Base-by-base conservation (phyloP, 31 red algal species). In the Bonnemaisonia californica region DNA sequence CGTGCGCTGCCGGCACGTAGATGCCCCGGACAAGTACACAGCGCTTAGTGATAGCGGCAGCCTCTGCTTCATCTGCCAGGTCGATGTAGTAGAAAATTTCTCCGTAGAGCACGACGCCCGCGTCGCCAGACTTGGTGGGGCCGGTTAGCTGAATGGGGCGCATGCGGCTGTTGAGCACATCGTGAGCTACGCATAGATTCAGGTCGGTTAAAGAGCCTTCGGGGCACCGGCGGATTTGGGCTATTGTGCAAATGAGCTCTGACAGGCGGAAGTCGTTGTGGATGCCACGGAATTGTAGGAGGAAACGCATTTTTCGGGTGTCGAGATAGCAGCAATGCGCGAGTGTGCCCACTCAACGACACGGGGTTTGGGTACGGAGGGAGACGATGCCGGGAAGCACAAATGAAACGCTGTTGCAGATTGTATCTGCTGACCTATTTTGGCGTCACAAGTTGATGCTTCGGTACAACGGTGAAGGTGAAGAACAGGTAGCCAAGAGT, bases 221-320 rank as follows among this genome's bases (percentile, higher is more conserved):
- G 39, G 71, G 61, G 40, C 57, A 59, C 9, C 51, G 26, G 23
- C 90, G 82, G 39, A 76, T 8, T 32, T 67, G 48, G 27, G 79
- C 71, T 16, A 93, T 71, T 33, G 85, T 82, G 40, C 79, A 77
- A 3, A 76, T 45, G 62, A 95, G 86, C 59, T 95, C 93, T 29
- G 86, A 74, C 3, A 83, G 51, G 5, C 87, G 77, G 48, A 95
- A 83, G 69, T 89, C 93, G 48, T 78, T 85, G 70, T 89, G 85
- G 22, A 88, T 72, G 28, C 89, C 93, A 24, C 93, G 80, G 40
- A 91, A 95, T 57, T 84, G 62, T 4, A 95, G 37, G 36, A 95
- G 77, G 71, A 91, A 90, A 23, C 70, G 81, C 90, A 93, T 93
- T 18, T 41, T n/a, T n/a, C n/a, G n/a, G n/a, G n/a, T n/a, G n/a